Evolutionary conservation across 768 basidiomycete species (phyloP), one percentile per base, ranked within the genome.

Genomic region (Russula ochroleuca): DNA sequence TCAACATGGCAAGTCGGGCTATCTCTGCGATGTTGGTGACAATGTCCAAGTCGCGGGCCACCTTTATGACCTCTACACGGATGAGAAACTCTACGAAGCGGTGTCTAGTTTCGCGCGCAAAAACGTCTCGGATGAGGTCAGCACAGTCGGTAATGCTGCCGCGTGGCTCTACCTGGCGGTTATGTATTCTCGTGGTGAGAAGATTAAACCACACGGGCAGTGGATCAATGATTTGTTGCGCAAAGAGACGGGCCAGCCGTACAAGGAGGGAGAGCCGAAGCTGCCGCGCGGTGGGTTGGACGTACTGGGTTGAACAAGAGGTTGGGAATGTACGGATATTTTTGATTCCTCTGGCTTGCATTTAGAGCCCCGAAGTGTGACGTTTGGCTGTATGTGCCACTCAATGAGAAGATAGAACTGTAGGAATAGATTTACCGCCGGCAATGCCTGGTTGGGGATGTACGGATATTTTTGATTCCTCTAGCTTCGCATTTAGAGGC

Each of bases 161-260:
- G 77, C 79, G 35, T 84, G 83, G 83, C 67, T 85, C 73, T 85
- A 85, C 72, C 76, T 93, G 59, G 91, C 91, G 10, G 88, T 90
- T 59, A 90, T 90, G 86, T 90, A 87, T 63, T 73, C 74, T 61
- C 86, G 88, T 64, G 88, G 89, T 11, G 78, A 84, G 74, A 90
- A 88, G 78, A 78, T 93, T 68, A 79, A 85, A 77, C 90, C 91
- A 25, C 83, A 87, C 14, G 91, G 91, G 43, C 86, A 86, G 53
- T 93, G 91, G 91, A 74, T 93, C 75, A 92, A 92, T 69, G 91
- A 93, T 72, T 73, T 92, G 75, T 74, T 90, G 68, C 81, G 91
- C 35, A 80, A 83, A 69, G 90, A 92, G 75, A 90, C 86, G 37
- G 83, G 84, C 33, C 87, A 92, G 72, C 78, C 76, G 14, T 92